phyloP scores from a whole-genome alignment of 2,329 filamentous ascomycete genomes.

The Rhynchosporium graminicola region DNA sequence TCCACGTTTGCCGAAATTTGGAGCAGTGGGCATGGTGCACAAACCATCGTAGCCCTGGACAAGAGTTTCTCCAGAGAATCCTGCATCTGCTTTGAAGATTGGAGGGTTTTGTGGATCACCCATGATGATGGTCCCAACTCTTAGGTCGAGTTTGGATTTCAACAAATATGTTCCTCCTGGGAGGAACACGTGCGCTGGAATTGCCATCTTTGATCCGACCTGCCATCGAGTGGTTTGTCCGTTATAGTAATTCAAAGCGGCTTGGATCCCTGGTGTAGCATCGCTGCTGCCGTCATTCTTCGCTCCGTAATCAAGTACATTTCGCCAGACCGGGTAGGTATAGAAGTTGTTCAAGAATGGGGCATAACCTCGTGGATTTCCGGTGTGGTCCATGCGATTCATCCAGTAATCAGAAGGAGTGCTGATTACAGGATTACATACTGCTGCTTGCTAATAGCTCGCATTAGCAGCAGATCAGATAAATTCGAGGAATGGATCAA shows the following conservation, averaged over 20 bases:
- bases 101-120: conserved; percentile 20
- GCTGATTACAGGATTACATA: background rate
- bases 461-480: too few relatives aligned
- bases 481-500: too few relatives aligned
- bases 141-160: conserved; percentile 12
- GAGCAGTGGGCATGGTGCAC: background rate
- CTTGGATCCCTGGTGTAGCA: conserved; percentile 12
- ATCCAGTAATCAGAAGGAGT: conserved; percentile 14
- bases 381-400: conserved; percentile 21
- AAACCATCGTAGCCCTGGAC: background rate
- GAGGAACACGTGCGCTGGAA: conserved; percentile 16
- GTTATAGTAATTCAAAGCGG: conserved; percentile 13
- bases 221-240: conserved; percentile 1
- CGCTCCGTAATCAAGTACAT: conserved; percentile 1
- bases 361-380: conserved; percentile 16
- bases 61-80: conserved; percentile 5
- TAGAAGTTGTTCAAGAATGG: conserved; percentile 11
- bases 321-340: conserved; percentile 15
- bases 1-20: background rate
- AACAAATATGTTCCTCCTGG: conserved; percentile 21
- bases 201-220: background rate
- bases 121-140: conserved; percentile 18
- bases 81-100: conserved; percentile 19
- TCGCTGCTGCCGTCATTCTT: background rate
- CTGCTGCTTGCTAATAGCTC: background rate